Percentiles rank a stretch among this genome's conserved stretches.
Conservation (phyloP, 805 yeast genomes). For the Barnettozyma sucrosica region DNA sequence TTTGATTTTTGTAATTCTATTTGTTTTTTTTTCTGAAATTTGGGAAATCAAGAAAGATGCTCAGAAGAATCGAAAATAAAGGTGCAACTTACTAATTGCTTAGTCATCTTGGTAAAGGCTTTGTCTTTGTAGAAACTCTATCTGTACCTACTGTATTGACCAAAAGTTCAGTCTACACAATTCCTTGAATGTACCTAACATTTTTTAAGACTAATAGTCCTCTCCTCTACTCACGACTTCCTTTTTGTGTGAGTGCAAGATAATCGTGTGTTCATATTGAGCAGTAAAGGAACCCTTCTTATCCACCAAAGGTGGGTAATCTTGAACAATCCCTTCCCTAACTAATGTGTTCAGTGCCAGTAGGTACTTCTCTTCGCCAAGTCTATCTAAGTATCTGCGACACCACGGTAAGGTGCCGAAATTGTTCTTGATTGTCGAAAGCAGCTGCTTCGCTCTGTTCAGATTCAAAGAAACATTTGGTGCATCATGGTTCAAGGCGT, state of each 20-base stretch:
- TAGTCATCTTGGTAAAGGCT: neutral
- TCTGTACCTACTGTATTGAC: neutral
- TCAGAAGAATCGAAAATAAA: no score
- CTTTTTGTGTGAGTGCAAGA: constrained; percentile 84
- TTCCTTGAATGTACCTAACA: neutral
- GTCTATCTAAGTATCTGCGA: constrained; percentile 84
- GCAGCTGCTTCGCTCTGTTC: constrained; percentile 63
- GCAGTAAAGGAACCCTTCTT: constrained; percentile 85
- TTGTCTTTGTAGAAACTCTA: no score
- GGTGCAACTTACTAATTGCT: constrained; percentile 2
- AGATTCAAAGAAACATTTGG: constrained; percentile 49
- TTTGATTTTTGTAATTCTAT: constrained; percentile 18
- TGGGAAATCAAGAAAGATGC: neutral
- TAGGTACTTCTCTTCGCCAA: constrained; percentile 88
- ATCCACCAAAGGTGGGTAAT: constrained; percentile 90
- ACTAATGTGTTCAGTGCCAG: constrained; percentile 82
- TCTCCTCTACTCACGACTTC: constrained; percentile 95
- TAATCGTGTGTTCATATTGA: constrained; percentile 90
- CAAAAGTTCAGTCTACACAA: neutral
- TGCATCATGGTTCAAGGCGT: constrained; percentile 54
- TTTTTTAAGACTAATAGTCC: constrained; percentile 51
- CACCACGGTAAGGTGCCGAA: constrained; percentile 97
- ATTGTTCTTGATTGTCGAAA: constrained; percentile 64
- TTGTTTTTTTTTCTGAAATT: constrained; percentile 9
- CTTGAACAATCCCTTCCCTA: constrained; percentile 81